These are phyloP conservation scores for Tetrapisispora namnaoensis DNA, from an alignment of 805 yeast genomes.

Conservation along the genomic window DNA sequence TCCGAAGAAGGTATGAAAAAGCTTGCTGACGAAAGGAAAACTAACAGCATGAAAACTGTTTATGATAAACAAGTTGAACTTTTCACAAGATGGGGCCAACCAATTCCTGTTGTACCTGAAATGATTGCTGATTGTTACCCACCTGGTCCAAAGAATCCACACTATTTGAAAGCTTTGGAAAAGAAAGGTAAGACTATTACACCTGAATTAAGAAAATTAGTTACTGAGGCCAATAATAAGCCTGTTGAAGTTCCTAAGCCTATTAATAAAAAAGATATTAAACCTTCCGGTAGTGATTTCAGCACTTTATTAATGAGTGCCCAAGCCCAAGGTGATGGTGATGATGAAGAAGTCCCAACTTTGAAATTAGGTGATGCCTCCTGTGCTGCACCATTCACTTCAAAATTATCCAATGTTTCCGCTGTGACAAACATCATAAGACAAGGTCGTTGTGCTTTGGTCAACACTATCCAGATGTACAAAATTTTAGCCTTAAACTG, in stretches of 20 bases:
- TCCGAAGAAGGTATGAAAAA: conserved; percentile 90
- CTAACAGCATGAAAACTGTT: conserved; percentile 51
- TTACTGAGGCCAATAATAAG: conserved; percentile 39
- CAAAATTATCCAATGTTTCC: conserved; percentile 83
- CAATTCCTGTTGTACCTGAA: conserved; percentile 74
- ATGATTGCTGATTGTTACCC: conserved; percentile 92
- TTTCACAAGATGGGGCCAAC: conserved; percentile 72
- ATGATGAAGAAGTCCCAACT: conserved; percentile 75
- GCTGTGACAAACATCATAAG: conserved; percentile 90
- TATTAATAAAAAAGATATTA: conserved; percentile 20
- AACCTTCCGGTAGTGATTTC: conserved; percentile 31
- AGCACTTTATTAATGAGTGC: conserved; percentile 32
- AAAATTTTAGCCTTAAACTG: conserved; percentile 94
- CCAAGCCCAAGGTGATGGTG: conserved; percentile 28
- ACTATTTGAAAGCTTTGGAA: conserved; percentile 77
- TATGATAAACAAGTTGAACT: conserved; percentile 79
- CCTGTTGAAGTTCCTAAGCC: conserved; percentile 29
- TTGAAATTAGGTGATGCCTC: conserved; percentile 97
- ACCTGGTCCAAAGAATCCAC: conserved; percentile 88
- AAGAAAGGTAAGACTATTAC: conserved; percentile 73
- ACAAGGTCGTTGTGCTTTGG: conserved; percentile 97
- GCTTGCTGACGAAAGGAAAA: conserved; percentile 68
- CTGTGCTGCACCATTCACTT: conserved; percentile 97
- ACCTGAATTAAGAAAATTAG: conserved; percentile 56
- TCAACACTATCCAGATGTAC: conserved; percentile 97